Evolutionary conservation across 306 rosid genomes (phyloP).

Genomic region (Hylodesmum podocarpum): DNA sequence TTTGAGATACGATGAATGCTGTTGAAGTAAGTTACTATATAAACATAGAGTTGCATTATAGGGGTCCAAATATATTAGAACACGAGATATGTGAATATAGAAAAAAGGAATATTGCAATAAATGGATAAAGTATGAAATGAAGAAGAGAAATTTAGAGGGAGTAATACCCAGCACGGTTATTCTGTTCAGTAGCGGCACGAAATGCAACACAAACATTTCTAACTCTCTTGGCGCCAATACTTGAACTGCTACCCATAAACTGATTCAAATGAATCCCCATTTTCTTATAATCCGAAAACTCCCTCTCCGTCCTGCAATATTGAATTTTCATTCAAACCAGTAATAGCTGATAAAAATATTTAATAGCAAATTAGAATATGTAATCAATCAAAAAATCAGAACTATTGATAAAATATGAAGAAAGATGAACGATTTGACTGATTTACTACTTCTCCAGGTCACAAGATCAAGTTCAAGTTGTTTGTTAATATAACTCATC

Average conservation of each 20-base stretch:
- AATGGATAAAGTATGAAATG: not conserved
- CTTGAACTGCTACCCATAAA: slow-evolving; percentile 95
- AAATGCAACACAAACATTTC: slow-evolving; percentile 84
- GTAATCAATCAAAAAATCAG: too few species aligned
- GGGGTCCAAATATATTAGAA: not conserved
- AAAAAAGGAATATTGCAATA: not conserved
- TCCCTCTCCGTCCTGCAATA: slow-evolving; percentile 66
- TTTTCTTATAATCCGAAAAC: slow-evolving; percentile 69
- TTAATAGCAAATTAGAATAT: too few species aligned
- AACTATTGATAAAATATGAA: too few species aligned
- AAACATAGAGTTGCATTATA: too few species aligned
- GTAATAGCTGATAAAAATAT: too few species aligned
- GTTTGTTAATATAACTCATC: too few species aligned
- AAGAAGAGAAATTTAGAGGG: not conserved
- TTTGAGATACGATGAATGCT: not conserved
- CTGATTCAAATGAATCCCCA: slow-evolving; percentile 92
- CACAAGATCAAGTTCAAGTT: too few species aligned
- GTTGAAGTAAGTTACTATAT: not conserved
- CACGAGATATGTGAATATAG: not conserved
- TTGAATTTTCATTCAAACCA: not conserved
- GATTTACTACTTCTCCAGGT: too few species aligned
- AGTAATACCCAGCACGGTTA: slow-evolving; percentile 70
- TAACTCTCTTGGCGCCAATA: slow-evolving; percentile 93
- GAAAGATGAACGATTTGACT: too few species aligned
- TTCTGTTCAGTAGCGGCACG: slow-evolving; percentile 80